These are phyloP conservation scores for Metschnikowia baotianmanensis DNA, from an alignment of 805 yeast species.

Conservation along the genomic window DNA sequence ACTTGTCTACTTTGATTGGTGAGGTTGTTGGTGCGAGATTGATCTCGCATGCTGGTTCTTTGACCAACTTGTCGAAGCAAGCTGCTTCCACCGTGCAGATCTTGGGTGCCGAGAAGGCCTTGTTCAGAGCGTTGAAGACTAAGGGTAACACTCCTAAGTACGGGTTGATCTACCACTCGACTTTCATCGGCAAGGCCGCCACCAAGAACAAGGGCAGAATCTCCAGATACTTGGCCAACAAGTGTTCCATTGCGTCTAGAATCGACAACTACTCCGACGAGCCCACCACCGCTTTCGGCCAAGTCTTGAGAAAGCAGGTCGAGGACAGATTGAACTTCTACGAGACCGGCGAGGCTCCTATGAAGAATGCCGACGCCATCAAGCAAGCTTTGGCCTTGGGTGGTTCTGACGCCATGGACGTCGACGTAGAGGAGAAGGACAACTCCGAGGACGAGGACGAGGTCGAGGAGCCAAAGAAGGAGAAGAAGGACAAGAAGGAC, in stretches of 20 bases:
- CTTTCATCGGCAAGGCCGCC: conserved; percentile 95
- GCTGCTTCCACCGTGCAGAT: conserved; percentile 99
- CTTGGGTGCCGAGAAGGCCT: conserved; percentile 98
- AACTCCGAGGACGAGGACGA: conserved; percentile 22
- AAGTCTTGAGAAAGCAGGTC: conserved; percentile 90
- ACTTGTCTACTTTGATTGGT: conserved; percentile 74
- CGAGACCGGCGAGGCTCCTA: conserved; percentile 95
- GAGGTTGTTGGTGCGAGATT: conserved; percentile 98
- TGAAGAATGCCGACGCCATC: conserved; percentile 94
- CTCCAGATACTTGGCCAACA: conserved; percentile 97
- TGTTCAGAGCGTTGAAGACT: conserved; percentile 97
- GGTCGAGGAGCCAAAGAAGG: conserved; percentile 31
- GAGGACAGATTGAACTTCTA: conserved; percentile 96
- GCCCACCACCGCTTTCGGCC: conserved; percentile 88
- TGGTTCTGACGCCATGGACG: conserved; percentile 44
- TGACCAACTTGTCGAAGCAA: conserved; percentile 92
- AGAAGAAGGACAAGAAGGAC: conserved; percentile 34
- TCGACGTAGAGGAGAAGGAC: conserved; percentile 16
- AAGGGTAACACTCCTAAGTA: conserved; percentile 98
- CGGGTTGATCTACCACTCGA: conserved; percentile 95
- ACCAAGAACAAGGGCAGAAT: conserved; percentile 99
- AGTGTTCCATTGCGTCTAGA: conserved; percentile 98
- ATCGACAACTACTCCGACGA: conserved; percentile 96
- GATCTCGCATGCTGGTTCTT: conserved; percentile 95
- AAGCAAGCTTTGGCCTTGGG: conserved; percentile 79